Evolutionary conservation across 768 basidiomycete species (phyloP).

Genomic region (Tricholoma terreum): DNA sequence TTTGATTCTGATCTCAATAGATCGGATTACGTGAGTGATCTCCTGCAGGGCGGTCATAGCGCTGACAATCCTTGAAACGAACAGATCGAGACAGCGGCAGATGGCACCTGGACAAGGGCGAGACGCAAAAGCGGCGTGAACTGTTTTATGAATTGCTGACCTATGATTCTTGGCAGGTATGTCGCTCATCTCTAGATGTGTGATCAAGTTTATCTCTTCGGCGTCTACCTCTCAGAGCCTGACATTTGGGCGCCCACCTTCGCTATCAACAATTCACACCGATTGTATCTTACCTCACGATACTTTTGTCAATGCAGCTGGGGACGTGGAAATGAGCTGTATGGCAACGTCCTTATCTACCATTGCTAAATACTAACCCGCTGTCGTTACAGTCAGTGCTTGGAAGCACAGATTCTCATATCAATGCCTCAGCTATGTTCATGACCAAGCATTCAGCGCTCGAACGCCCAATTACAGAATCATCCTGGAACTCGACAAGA

Average conservation of each 20-base stretch:
- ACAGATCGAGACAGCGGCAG: conserved; percentile 66
- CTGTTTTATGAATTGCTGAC: conserved; percentile 65
- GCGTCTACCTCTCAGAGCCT: conserved; percentile 45
- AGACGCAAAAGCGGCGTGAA: conserved; percentile 56
- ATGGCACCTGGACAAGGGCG: conserved; percentile 56
- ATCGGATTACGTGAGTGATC: conserved; percentile 62
- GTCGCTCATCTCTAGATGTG: conserved; percentile 12
- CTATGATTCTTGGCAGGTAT: conserved; percentile 71
- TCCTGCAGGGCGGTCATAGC: conserved; percentile 8
- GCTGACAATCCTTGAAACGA: conserved; percentile 9
- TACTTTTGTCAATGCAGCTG: conserved; percentile 39
- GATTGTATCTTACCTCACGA: conserved; percentile 53
- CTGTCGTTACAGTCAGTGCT: conserved; percentile 43
- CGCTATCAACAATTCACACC: conserved; percentile 54
- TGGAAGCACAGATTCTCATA: conserved; percentile 71
- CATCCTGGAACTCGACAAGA: conserved; percentile 64
- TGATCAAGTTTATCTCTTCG: not conserved
- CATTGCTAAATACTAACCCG: not conserved
- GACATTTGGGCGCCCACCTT: conserved; percentile 70
- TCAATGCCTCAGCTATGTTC: conserved; percentile 59
- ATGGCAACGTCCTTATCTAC: conserved; percentile 7
- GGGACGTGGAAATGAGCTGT: conserved; percentile 65
- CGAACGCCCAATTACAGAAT: conserved; percentile 57
- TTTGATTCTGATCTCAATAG: conserved; percentile 29
- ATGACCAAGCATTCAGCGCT: conserved; percentile 68